Evolutionary conservation across 108 stramenopile genomes (phyloP), one percentile per base, ranked within the genome.

Genomic region (Schizochytrium sp.): DNA sequence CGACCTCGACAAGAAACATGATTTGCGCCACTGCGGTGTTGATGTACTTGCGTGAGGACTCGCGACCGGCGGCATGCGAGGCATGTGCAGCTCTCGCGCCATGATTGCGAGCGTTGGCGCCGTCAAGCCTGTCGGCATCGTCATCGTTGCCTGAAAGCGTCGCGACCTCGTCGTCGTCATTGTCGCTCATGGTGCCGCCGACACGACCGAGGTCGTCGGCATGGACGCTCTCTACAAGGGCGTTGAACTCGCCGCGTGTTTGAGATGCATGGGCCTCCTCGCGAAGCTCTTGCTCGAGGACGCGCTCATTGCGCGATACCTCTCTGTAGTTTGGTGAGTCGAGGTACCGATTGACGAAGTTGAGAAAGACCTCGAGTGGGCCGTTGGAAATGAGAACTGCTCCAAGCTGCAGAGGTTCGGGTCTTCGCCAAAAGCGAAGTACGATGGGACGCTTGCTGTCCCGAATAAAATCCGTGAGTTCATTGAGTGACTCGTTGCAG

Each of bases 1-100:
- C 76, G 51, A 83, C 76, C 51, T 83, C 76, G 23, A 53, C 76
- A 12, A 83, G n/a, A 28, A 83, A 83, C 76, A 83, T 83, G 12
- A 83, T 53, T 83, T 83, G 48, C 76, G 76, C 76, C 6, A 83
- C 76, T 6, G 76, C 48, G 43, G 76, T 53, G 51, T 83, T 83
- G 76, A 53, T 28, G 51, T 28, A 83, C 51, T 34, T 47, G 19
- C 58, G 58, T 59, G 58, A 23, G 58, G 58, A 59, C 58, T 34
- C 34, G 34, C 34, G 34, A 34, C 34, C 34, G 34, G 34, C 34
- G 34, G 34, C 34, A 34, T 34, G 34, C 2, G 34, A 34, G 34
- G 34, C 34, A 34, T 34, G 34, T 34, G 34, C 34, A 34, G 34
- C 34, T 34, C 34, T 34, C 2, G 34, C 34, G 2, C 34, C 34